These are phyloP conservation scores for Coniosporium apollinis DNA, from an alignment of 495 filamentous ascomycete genomes.

Conservation along the genomic window DNA sequence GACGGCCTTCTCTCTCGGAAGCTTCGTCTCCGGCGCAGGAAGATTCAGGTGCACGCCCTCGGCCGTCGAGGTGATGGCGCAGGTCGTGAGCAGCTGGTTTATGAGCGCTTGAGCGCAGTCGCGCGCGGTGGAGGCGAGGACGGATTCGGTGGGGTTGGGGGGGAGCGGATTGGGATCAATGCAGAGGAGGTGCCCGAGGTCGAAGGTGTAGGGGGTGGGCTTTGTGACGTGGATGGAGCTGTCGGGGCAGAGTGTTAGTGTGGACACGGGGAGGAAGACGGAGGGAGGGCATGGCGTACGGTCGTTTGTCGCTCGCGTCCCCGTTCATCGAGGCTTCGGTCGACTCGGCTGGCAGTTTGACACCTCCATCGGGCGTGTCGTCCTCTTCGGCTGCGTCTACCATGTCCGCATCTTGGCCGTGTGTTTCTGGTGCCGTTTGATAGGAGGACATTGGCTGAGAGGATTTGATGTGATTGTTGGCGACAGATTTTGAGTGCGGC, in stretches of 20 bases:
- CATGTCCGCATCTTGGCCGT: too few relatives aligned
- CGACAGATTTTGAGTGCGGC: too few relatives aligned
- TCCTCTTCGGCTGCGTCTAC: too few relatives aligned
- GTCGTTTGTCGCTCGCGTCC: too few relatives aligned
- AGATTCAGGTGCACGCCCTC: constrained; percentile 54
- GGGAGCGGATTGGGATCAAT: constrained; percentile 17
- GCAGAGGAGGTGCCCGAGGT: constrained; percentile 20
- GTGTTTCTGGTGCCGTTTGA: too few relatives aligned
- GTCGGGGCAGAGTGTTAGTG: constrained; percentile 5
- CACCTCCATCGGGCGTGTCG: too few relatives aligned
- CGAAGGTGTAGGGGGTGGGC: constrained; percentile 13
- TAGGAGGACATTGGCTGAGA: too few relatives aligned
- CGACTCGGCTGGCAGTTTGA: too few relatives aligned
- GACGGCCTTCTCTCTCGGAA: constrained; percentile 83
- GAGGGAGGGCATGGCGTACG: too few relatives aligned
- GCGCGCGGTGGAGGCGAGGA: constrained; percentile 53
- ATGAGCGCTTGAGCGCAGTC: constrained; percentile 78
- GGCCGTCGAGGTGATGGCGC: constrained; percentile 51
- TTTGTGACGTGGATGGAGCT: constrained; percentile 4
- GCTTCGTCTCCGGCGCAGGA: constrained; percentile 43
- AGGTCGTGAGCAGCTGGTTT: constrained; percentile 73
- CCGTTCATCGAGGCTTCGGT: too few relatives aligned
- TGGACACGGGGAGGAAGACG: too few relatives aligned
- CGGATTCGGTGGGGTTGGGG: constrained; percentile 22
- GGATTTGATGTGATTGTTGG: too few relatives aligned